Percentiles rank a stretch among this genome's conserved stretches.
Evolutionary conservation across 805 yeast genomes (phyloP).

Genomic region (Schwanniomyces polymorphus): DNA sequence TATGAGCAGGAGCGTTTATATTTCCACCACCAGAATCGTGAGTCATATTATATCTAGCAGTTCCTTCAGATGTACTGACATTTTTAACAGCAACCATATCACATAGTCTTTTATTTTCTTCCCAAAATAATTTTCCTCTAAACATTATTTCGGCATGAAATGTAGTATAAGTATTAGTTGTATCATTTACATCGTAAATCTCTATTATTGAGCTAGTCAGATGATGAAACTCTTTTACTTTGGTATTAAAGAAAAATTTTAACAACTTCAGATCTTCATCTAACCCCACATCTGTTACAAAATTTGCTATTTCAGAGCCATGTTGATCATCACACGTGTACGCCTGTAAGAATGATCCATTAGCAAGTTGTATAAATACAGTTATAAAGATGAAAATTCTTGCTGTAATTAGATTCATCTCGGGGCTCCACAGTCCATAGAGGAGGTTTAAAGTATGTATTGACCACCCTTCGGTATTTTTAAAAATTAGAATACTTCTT

Average conservation of each 20-base stretch:
- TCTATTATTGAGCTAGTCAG: constrained; percentile 9
- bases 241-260: constrained; percentile 35
- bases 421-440: background rate
- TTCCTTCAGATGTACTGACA: constrained; percentile 20
- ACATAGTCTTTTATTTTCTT: constrained; percentile 45
- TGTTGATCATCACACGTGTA: constrained; percentile 10
- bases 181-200: constrained; percentile 43
- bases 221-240: constrained; percentile 15
- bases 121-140: constrained; percentile 40
- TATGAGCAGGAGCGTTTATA: background rate
- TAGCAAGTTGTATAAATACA: constrained; percentile 6
- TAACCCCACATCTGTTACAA: constrained; percentile 35
- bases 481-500: background rate
- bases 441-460: background rate
- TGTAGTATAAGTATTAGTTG: constrained; percentile 50
- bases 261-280: constrained; percentile 26
- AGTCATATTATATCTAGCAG: constrained; percentile 23
- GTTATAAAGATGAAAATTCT: constrained; percentile 1
- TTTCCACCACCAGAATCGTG: background rate
- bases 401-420: background rate
- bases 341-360: constrained; percentile 24
- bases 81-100: constrained; percentile 38
- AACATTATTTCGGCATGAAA: constrained; percentile 46
- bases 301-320: constrained; percentile 18
- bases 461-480: background rate